Conservation (phyloP, 2,329 filamentous ascomycete species). For the Colletotrichum tropicicola region DNA sequence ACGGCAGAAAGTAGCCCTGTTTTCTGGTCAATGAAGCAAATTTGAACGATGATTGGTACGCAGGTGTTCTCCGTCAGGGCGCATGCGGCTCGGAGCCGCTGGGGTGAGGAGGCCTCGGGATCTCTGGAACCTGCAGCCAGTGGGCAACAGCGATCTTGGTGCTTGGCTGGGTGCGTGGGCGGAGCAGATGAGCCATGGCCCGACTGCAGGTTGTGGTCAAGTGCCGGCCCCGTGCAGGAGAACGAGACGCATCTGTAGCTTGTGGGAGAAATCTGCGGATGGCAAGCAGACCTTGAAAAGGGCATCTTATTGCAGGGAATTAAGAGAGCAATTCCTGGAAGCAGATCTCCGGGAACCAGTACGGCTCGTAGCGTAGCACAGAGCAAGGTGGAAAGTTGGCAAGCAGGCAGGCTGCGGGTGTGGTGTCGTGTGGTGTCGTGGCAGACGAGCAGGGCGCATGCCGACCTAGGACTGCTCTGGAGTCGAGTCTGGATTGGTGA, state of each 20-base stretch:
- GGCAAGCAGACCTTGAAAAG: slow-evolving; percentile 15
- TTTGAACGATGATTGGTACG: no score
- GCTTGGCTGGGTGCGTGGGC: not conserved
- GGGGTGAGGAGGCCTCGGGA: not conserved
- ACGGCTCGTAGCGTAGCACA: not conserved
- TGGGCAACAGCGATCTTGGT: not conserved
- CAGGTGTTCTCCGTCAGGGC: no score
- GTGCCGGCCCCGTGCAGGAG: not conserved
- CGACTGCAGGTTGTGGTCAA: slow-evolving; percentile 12
- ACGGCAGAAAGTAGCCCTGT: no score
- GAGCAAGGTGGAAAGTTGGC: not conserved
- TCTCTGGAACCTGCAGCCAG: not conserved
- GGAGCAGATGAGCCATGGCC: slow-evolving; percentile 10
- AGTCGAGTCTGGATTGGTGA: not conserved
- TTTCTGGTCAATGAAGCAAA: no score
- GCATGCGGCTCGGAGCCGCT: no score
- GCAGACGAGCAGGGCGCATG: slow-evolving; percentile 11
- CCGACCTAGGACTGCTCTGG: no score
- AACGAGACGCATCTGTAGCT: not conserved
- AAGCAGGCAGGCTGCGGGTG: no score
- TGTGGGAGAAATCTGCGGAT: not conserved
- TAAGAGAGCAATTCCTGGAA: slow-evolving; percentile 3
- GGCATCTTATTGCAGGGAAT: not conserved
- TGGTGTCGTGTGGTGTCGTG: no score
- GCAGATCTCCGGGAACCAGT: not conserved